A percentile compares a stretch with the other conserved stretches of the same genome.
Conservation (phyloP, 1,284 basidiomycete genomes). For the Irpex sp. region DNA sequence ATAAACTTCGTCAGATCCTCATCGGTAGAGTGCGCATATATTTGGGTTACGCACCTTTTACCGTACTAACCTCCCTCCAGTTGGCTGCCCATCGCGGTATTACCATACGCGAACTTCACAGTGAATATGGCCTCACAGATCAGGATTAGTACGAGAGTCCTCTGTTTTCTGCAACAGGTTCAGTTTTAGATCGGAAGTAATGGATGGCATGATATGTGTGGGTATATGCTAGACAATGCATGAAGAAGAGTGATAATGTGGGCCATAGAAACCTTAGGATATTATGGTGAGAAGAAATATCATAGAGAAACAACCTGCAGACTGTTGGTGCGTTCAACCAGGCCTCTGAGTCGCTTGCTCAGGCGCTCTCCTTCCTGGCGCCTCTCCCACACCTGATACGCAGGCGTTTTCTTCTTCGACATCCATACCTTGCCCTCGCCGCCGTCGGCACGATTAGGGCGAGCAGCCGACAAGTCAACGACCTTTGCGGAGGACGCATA, state of each 20-base stretch:
- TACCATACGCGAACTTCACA: conserved; percentile 68
- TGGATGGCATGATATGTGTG: background rate
- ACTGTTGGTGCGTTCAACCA: conserved; percentile 55
- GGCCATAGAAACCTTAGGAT: conserved; percentile 1
- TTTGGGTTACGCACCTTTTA: background rate
- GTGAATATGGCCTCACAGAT: conserved; percentile 55
- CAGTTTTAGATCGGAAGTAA: background rate
- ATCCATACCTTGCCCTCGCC: conserved; percentile 51
- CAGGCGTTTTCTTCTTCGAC: conserved; percentile 72
- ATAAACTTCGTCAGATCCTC: conserved; percentile 8
- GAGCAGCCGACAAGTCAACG: conserved; percentile 72
- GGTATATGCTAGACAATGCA: background rate
- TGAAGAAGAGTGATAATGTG: background rate
- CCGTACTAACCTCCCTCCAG: conserved; percentile 32
- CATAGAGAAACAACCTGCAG: conserved; percentile 14
- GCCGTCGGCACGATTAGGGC: conserved; percentile 42
- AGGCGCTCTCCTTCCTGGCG: conserved; percentile 71
- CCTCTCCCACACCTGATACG: conserved; percentile 74
- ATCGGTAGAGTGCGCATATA: conserved; percentile 9
- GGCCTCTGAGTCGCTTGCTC: conserved; percentile 62
- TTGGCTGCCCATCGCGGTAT: conserved; percentile 60
- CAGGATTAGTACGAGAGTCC: conserved; percentile 32
- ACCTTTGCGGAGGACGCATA: conserved; percentile 79
- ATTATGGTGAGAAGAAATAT: background rate
- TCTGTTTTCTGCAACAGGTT: background rate